Percentiles rank a stretch among this genome's conserved stretches.
phyloP scores from a whole-genome alignment of 148 eudicot genomes.

The Chenopodium album region DNA sequence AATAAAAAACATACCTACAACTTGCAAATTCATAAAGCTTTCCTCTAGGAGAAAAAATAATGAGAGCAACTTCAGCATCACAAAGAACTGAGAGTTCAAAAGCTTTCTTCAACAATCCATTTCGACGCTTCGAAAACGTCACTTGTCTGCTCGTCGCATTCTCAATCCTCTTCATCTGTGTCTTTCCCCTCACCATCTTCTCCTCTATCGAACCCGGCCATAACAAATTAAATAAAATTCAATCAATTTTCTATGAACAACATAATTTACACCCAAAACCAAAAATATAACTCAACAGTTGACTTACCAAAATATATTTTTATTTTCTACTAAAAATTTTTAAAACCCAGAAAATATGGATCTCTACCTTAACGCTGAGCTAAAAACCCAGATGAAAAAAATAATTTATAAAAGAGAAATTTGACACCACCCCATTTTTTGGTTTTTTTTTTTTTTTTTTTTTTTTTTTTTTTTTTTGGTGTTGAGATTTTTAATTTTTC shows the following conservation, averaged over 20 bases:
- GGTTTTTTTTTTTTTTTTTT: too few species aligned
- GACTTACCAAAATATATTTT: slow-evolving; percentile 1
- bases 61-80: slow-evolving; percentile 56
- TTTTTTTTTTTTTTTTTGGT: too few species aligned
- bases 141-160: slow-evolving; percentile 62
- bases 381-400: slow-evolving; percentile 8
- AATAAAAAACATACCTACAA: slow-evolving; percentile 33
- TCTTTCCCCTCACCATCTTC: slow-evolving; percentile 59
- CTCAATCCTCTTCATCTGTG: slow-evolving; percentile 55
- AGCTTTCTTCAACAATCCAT: slow-evolving; percentile 54
- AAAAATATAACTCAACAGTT: not conserved
- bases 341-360: slow-evolving; percentile 15
- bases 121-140: slow-evolving; percentile 53
- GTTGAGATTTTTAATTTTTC: not conserved
- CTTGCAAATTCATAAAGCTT: slow-evolving; percentile 58
- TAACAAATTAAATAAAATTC: not conserved
- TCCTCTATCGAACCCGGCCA: not conserved
- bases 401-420: too few species aligned
- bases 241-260: too few species aligned
- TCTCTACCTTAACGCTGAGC: not conserved
- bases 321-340: not conserved
- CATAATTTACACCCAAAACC: not conserved
- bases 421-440: too few species aligned
- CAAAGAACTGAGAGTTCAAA: slow-evolving; percentile 56
- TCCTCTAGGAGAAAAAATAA: slow-evolving; percentile 55